These are phyloP conservation scores for Achaetomium macrosporum DNA, from an alignment of 2,329 filamentous ascomycete species.

Conservation along the genomic window DNA sequence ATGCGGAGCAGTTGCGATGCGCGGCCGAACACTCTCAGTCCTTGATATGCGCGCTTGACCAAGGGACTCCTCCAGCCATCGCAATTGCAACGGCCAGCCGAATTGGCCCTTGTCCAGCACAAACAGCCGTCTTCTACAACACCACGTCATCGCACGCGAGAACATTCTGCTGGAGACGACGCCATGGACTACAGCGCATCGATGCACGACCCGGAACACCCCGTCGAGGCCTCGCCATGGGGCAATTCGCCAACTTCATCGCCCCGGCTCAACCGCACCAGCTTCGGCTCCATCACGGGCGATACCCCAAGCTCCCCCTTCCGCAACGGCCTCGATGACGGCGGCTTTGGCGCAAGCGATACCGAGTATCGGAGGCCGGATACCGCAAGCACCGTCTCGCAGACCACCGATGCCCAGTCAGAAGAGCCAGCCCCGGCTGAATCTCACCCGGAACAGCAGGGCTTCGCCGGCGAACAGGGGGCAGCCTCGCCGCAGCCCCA, in stretches of 20 bases:
- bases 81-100: background rate
- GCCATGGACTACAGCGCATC: constrained; percentile 55
- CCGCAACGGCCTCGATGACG: constrained; percentile 38
- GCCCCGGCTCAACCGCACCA: constrained; percentile 41
- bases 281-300: constrained; percentile 37
- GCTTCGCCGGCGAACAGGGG: constrained; percentile 17
- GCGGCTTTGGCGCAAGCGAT: constrained; percentile 33
- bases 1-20: constrained; percentile 12
- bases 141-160: constrained; percentile 19
- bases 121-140: background rate
- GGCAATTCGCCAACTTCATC: constrained; percentile 48
- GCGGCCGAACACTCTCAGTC: background rate
- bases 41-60: no score
- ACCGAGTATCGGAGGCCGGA: constrained; percentile 40
- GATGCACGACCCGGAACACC: constrained; percentile 49
- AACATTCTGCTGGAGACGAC: constrained; percentile 3
- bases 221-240: constrained; percentile 50
- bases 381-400: constrained; percentile 42
- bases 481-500: constrained; percentile 28
- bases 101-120: background rate
- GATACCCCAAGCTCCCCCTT: constrained; percentile 40
- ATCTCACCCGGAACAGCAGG: constrained; percentile 16
- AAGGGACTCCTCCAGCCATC: background rate
- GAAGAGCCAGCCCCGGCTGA: constrained; percentile 12
- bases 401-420: constrained; percentile 32